A percentile compares a stretch with the other conserved stretches of the same genome.
phyloP scores from a whole-genome alignment of 2,329 filamentous ascomycete genomes.

The Fusarium bulbicola region DNA sequence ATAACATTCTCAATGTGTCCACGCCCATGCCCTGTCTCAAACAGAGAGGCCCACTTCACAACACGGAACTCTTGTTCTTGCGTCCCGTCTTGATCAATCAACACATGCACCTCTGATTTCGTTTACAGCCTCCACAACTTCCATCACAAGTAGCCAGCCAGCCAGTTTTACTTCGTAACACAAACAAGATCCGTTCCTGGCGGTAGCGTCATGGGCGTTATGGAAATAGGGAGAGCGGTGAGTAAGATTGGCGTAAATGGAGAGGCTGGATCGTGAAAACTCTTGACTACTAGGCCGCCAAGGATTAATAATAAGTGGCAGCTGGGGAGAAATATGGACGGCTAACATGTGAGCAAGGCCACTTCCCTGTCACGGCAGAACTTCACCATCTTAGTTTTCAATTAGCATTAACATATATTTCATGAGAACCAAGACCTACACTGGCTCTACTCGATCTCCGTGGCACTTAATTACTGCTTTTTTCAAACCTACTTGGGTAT shows the following conservation, averaged over 20 bases:
- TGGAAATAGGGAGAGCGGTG: constrained; percentile 14
- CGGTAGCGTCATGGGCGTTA: constrained; percentile 5
- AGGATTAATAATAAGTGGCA: background rate
- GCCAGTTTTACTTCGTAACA: constrained; percentile 10
- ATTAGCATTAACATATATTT: background rate
- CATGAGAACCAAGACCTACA: background rate
- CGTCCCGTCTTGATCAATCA: constrained; percentile 30
- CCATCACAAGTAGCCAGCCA: constrained; percentile 15
- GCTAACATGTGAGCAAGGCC: background rate
- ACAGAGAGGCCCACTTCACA: background rate
- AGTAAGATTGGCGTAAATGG: constrained; percentile 12
- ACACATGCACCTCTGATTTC: constrained; percentile 1
- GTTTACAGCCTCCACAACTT: constrained; percentile 23
- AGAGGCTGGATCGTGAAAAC: constrained; percentile 20
- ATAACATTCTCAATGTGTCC: constrained; percentile 2
- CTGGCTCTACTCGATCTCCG: background rate
- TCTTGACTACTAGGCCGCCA: background rate
- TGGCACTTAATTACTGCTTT: background rate
- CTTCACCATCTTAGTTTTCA: background rate
- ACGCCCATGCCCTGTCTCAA: background rate
- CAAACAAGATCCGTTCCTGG: constrained; percentile 9
- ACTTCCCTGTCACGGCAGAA: background rate
- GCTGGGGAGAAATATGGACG: background rate
- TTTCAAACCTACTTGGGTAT: background rate
- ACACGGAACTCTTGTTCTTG: constrained; percentile 14